phyloP scores from a whole-genome alignment of 2,329 filamentous ascomycete species.

The Talaromyces sp. region DNA sequence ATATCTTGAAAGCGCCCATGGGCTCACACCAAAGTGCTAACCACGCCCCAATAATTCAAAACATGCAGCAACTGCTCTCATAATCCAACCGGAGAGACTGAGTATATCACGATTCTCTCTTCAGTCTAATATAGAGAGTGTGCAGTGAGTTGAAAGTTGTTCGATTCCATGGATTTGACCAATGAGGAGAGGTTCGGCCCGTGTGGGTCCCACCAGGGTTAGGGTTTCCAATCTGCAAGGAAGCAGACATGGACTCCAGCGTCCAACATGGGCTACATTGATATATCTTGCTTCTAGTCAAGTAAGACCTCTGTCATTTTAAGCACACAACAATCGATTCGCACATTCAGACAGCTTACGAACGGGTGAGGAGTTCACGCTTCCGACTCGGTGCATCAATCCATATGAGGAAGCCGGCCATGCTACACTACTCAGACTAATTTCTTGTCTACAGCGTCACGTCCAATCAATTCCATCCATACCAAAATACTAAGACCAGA shows the following conservation, averaged over 20 bases:
- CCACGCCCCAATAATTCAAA: no score
- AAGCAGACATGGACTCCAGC: not conserved
- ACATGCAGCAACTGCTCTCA: no score
- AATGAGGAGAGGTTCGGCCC: not conserved
- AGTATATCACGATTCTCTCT: no score
- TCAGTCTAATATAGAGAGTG: no score
- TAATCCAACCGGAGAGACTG: no score
- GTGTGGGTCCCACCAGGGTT: not conserved
- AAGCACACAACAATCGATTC: not conserved
- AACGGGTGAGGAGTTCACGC: not conserved
- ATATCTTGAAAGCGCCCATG: no score
- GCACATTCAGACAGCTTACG: not conserved
- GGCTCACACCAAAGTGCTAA: no score
- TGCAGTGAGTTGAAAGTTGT: not conserved
- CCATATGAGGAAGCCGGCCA: not conserved
- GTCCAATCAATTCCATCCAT: not conserved
- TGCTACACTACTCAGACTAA: not conserved
- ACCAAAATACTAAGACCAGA: not conserved
- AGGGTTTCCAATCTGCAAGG: not conserved
- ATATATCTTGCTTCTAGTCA: not conserved
- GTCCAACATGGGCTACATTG: not conserved
- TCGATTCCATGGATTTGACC: not conserved
- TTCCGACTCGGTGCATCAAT: not conserved
- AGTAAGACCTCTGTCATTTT: not conserved
- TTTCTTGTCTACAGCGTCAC: not conserved